phyloP scores from a whole-genome alignment of 2,329 filamentous ascomycete genomes.

The Microcera coccophila region DNA sequence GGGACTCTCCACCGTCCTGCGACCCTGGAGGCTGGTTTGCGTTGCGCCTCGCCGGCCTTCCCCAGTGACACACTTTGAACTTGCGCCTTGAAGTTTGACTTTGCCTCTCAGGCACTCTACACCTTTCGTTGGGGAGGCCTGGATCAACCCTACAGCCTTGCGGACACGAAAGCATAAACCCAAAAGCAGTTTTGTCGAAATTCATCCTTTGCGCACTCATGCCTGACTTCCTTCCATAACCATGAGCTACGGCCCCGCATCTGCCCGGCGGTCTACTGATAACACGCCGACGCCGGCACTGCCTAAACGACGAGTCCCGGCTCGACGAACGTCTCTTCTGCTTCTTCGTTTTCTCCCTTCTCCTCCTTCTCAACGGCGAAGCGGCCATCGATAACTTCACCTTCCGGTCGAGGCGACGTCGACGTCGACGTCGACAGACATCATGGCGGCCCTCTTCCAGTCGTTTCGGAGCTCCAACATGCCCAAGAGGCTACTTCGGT shows the following conservation, averaged over 20 bases:
- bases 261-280: constrained; percentile 35
- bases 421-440: constrained; percentile 18
- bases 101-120: not conserved
- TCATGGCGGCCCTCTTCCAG: constrained; percentile 70
- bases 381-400: constrained; percentile 15
- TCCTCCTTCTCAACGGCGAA: constrained; percentile 11
- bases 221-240: constrained; percentile 25
- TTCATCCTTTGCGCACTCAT: constrained; percentile 1
- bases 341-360: constrained; percentile 1
- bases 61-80: not conserved
- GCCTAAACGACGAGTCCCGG: constrained; percentile 17
- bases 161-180: too few species aligned
- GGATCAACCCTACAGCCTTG: not conserved
- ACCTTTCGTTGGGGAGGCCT: not conserved
- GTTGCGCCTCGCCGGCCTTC: not conserved
- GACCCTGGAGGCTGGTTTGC: too few species aligned
- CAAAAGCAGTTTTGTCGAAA: too few species aligned
- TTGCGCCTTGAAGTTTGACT: not conserved
- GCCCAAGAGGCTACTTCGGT: constrained; percentile 84
- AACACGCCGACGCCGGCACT: constrained; percentile 26
- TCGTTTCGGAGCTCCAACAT: constrained; percentile 65
- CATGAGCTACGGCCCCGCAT: constrained; percentile 35
- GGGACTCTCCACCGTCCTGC: too few species aligned
- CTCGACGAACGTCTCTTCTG: constrained; percentile 5
- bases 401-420: constrained; percentile 4